Conservation (phyloP, 805 yeast genomes). For the Sporopachydermia lactativora region DNA sequence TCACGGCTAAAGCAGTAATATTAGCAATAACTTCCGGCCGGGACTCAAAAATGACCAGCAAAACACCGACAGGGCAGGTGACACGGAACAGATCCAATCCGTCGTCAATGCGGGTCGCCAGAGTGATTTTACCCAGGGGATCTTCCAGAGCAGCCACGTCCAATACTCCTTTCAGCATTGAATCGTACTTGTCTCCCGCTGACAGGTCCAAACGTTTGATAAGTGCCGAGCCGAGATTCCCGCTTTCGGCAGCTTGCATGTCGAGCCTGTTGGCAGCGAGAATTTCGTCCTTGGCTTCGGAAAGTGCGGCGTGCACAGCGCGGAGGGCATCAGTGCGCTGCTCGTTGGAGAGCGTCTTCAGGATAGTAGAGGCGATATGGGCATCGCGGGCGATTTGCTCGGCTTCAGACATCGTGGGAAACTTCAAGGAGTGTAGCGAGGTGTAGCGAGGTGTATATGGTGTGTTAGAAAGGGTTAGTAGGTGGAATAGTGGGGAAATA, state of each 20-base stretch:
- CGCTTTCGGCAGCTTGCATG: constrained; percentile 50
- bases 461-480: too few relatives aligned
- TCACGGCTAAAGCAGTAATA: constrained; percentile 87
- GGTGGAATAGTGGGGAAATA: too few relatives aligned
- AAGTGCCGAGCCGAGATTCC: constrained; percentile 52
- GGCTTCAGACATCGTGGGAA: constrained; percentile 27
- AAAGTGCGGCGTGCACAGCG: constrained; percentile 57
- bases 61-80: constrained; percentile 90
- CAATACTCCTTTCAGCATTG: constrained; percentile 87
- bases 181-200: constrained; percentile 72
- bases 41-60: constrained; percentile 85
- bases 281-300: constrained; percentile 43
- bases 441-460: too few relatives aligned
- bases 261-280: constrained; percentile 64
- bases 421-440: too few relatives aligned
- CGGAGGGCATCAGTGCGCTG: constrained; percentile 61
- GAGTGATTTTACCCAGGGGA: constrained; percentile 81
- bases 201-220: constrained; percentile 76
- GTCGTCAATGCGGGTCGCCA: constrained; percentile 78
- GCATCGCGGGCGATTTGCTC: constrained; percentile 72
- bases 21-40: constrained; percentile 98
- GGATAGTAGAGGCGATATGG: constrained; percentile 64
- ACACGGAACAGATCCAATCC: constrained; percentile 73
- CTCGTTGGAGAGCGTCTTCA: constrained; percentile 64
- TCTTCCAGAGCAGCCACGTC: constrained; percentile 86